Evolutionary conservation across 441 rosid genomes (phyloP).

Genomic region (Populus hybrid): DNA sequence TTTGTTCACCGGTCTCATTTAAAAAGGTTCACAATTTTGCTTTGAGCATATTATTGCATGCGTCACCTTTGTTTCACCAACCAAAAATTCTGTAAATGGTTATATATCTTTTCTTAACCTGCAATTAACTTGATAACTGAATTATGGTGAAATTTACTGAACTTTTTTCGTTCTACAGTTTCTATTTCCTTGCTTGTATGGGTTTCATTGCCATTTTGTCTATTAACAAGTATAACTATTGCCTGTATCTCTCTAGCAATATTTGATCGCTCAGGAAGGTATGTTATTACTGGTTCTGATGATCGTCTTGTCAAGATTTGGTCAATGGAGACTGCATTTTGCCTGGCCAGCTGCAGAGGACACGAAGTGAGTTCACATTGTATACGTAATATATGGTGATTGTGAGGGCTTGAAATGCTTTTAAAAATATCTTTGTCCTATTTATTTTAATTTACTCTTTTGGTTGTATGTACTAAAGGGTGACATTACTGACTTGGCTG

Average conservation of each 20-base stretch:
- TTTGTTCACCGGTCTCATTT: background rate
- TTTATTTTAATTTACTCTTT: conserved; percentile 22
- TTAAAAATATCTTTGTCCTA: background rate
- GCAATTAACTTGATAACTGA: background rate
- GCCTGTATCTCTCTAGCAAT: conserved; percentile 63
- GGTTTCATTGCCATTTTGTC: background rate
- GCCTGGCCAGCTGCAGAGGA: conserved; percentile 99
- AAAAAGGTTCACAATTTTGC: conserved; percentile 1
- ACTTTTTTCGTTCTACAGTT: background rate
- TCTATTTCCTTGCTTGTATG: background rate
- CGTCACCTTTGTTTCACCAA: background rate
- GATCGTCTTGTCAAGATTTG: conserved; percentile 99
- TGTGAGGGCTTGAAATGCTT: background rate
- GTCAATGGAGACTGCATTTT: conserved; percentile 99
- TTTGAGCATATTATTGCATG: background rate
- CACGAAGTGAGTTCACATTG: conserved; percentile 77
- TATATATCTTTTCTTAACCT: background rate
- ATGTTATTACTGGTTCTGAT: conserved; percentile 97
- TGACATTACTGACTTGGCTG: conserved; percentile 99
- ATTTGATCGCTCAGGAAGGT: conserved; percentile 94
- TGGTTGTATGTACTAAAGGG: conserved; percentile 58
- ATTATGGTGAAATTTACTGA: background rate
- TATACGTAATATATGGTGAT: conserved; percentile 13
- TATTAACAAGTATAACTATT: background rate
- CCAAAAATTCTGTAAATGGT: background rate